These are phyloP conservation scores for Inga leiocalycina DNA, from an alignment of 306 rosid species.

Conservation along the genomic window DNA sequence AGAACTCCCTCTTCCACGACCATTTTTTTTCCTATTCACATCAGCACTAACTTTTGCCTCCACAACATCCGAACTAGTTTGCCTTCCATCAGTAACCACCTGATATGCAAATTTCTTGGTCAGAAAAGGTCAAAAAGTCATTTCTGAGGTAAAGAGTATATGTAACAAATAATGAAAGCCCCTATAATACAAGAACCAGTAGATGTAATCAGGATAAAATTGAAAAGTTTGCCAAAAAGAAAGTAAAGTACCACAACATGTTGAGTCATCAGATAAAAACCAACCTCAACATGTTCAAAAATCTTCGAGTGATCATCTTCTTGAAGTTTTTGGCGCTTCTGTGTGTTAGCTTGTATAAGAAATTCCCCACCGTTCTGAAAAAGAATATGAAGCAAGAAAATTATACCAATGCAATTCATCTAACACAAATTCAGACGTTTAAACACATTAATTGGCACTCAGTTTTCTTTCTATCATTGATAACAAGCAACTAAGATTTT, in stretches of 20 bases:
- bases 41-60: constrained; percentile 65
- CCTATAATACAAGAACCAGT: constrained; percentile 22
- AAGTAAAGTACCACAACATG: constrained; percentile 16
- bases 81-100: constrained; percentile 69
- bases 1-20: constrained; percentile 86
- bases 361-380: constrained; percentile 66
- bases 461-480: background rate
- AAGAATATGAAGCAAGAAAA: constrained; percentile 14
- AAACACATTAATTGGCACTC: background rate
- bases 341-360: constrained; percentile 91
- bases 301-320: constrained; percentile 51
- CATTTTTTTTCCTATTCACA: constrained; percentile 71
- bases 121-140: constrained; percentile 15
- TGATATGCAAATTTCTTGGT: constrained; percentile 42
- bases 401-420: constrained; percentile 10
- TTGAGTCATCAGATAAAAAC: constrained; percentile 34
- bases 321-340: constrained; percentile 71
- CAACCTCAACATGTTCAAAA: constrained; percentile 76
- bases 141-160: constrained; percentile 9
- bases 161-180: constrained; percentile 11
- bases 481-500: background rate
- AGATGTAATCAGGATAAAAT: constrained; percentile 3
- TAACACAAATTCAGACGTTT: constrained; percentile 6
- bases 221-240: constrained; percentile 5
- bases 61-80: constrained; percentile 52